A percentile compares a stretch with the other conserved stretches of the same genome.
Evolutionary conservation across 2,329 filamentous ascomycete genomes (phyloP).

Genomic region (Dactylonectria macrodidyma): DNA sequence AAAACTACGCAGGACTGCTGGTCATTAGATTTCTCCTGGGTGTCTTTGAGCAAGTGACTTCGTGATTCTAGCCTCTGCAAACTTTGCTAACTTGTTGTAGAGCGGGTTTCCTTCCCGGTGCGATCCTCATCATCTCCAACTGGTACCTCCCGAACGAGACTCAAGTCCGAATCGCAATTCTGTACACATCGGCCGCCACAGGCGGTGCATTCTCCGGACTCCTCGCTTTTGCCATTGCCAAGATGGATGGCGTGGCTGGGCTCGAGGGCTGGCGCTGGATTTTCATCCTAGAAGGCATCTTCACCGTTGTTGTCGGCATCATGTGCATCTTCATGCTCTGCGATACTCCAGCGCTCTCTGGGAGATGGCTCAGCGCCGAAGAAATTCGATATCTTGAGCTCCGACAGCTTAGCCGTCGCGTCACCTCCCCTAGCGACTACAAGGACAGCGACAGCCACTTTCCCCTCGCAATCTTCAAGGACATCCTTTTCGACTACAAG

Average conservation of each 20-base stretch:
- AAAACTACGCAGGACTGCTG: conserved; percentile 58
- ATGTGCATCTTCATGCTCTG: conserved; percentile 63
- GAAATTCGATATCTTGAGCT: conserved; percentile 59
- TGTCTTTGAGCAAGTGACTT: conserved; percentile 52
- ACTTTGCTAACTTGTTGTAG: conserved; percentile 32
- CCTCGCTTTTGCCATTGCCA: conserved; percentile 60
- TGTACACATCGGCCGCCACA: conserved; percentile 55
- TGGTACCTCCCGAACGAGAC: conserved; percentile 53
- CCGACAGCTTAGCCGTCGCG: conserved; percentile 51
- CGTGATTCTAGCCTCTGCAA: too few relatives aligned
- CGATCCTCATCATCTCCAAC: conserved; percentile 51
- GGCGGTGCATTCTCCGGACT: conserved; percentile 63
- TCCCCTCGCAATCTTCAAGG: conserved; percentile 52
- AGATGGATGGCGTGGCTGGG: conserved; percentile 62
- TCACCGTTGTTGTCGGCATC: conserved; percentile 56
- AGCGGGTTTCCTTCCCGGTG: conserved; percentile 52
- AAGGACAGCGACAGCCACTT: conserved; percentile 50
- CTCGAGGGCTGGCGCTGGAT: conserved; percentile 65
- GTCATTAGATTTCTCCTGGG: conserved; percentile 58
- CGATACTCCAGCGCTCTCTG: conserved; percentile 56
- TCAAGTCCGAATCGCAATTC: conserved; percentile 50
- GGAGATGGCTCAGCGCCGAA: conserved; percentile 55
- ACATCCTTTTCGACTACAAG: conserved; percentile 64
- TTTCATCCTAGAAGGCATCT: conserved; percentile 67
- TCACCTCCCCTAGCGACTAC: conserved; percentile 41